Evolutionary conservation across 345 rosid species (phyloP).

Genomic region (Salix koriyanagi): DNA sequence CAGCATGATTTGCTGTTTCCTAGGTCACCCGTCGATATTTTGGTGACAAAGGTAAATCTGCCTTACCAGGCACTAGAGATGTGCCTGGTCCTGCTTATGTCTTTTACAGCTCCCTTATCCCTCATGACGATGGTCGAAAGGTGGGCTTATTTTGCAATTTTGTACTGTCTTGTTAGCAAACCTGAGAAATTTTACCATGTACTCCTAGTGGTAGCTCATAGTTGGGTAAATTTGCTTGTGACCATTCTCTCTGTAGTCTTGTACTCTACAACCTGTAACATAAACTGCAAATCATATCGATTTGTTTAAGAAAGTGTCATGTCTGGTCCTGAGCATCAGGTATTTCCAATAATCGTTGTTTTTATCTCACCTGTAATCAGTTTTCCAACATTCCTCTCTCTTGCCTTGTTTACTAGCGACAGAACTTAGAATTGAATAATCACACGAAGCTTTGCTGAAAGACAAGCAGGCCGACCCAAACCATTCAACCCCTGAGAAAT

Average conservation of each 20-base stretch:
- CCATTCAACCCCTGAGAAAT: neutral
- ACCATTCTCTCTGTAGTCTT: slow-evolving; percentile 1
- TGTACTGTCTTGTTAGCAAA: slow-evolving; percentile 22
- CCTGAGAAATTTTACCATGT: slow-evolving; percentile 13
- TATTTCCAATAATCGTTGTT: neutral
- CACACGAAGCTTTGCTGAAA: neutral
- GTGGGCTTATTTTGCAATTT: slow-evolving; percentile 31
- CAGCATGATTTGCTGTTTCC: slow-evolving; percentile 5
- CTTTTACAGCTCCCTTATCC: neutral
- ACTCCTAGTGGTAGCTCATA: slow-evolving; percentile 19
- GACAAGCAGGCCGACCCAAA: neutral
- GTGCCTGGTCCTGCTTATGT: neutral
- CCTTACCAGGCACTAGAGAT: neutral
- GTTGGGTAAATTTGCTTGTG: slow-evolving; percentile 7
- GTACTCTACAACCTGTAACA: slow-evolving; percentile 26
- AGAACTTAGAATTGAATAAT: too few species aligned
- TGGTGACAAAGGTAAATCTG: neutral
- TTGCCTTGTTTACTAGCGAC: neutral
- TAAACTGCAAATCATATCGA: slow-evolving; percentile 16
- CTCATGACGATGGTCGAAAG: neutral
- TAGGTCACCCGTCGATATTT: neutral
- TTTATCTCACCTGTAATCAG: neutral
- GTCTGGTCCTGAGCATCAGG: neutral
- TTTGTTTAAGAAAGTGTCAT: slow-evolving; percentile 1
- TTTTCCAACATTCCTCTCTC: neutral